Conservation (phyloP, 2,329 filamentous ascomycete genomes). For the Aphanoascus verrucosus region DNA sequence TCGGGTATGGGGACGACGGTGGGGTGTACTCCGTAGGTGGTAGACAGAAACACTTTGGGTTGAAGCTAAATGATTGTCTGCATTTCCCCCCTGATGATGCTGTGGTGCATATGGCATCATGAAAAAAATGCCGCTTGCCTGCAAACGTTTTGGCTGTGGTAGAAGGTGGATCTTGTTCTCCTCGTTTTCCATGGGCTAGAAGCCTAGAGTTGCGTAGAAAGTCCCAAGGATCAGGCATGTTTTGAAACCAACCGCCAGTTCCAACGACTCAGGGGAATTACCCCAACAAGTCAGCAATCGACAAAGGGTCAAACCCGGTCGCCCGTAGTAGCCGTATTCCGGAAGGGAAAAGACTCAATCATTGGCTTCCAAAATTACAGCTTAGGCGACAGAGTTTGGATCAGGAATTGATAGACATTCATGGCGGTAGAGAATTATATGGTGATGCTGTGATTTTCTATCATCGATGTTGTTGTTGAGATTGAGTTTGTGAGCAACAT, state of each 20-base stretch:
- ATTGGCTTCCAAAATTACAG: no score
- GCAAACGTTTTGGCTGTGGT: background rate
- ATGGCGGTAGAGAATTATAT: background rate
- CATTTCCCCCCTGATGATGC: background rate
- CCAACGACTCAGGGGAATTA: background rate
- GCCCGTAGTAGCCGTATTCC: background rate
- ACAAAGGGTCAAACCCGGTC: no score
- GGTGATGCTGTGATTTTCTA: background rate
- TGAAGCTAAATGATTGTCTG: background rate
- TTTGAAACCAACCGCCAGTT: background rate
- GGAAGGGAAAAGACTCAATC: background rate
- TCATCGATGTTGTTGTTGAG: background rate
- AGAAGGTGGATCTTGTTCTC: background rate
- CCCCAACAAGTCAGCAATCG: no score
- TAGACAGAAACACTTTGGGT: background rate
- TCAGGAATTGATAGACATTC: background rate
- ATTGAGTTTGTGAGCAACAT: constrained; percentile 1
- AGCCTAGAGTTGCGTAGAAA: background rate
- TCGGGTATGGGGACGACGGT: background rate
- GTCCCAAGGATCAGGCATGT: background rate
- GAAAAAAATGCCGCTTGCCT: background rate
- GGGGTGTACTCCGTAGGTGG: no score
- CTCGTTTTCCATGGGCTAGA: background rate
- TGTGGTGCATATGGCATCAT: background rate
- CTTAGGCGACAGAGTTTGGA: background rate